phyloP scores from a whole-genome alignment of 2,329 filamentous ascomycete genomes.

The Aspergillus tamarii region DNA sequence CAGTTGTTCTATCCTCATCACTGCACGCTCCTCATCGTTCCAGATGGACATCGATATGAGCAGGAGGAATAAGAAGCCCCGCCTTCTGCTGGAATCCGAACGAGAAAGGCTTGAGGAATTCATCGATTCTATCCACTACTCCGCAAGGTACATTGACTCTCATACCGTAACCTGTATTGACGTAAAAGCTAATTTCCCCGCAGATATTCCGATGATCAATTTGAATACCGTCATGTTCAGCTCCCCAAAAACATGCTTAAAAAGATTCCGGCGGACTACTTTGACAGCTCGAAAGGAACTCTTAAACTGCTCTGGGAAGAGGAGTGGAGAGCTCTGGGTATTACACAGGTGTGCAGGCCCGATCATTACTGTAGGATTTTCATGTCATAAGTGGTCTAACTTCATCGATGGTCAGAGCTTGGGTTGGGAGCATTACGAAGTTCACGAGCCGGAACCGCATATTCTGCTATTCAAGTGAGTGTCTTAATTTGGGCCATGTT shows the following conservation, averaged over 20 bases:
- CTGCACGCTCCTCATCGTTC: constrained; percentile 16
- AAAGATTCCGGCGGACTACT: constrained; percentile 91
- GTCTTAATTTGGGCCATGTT: constrained; percentile 4
- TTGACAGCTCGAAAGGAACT: constrained; percentile 84
- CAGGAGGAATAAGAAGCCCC: constrained; percentile 84
- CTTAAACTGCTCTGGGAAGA: constrained; percentile 97
- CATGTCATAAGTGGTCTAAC: constrained; percentile 7
- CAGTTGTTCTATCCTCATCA: constrained; percentile 2
- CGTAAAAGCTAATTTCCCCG: constrained; percentile 17
- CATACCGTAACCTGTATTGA: not conserved
- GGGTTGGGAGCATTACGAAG: constrained; percentile 99
- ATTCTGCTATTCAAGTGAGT: constrained; percentile 97
- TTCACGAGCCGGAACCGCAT: constrained; percentile 97
- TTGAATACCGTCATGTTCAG: constrained; percentile 96
- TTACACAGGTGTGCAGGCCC: constrained; percentile 75
- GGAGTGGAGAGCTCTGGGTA: constrained; percentile 95
- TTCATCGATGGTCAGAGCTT: constrained; percentile 68
- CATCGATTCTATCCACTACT: constrained; percentile 94
- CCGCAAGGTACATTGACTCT: constrained; percentile 67
- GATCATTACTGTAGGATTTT: not conserved
- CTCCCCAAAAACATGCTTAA: constrained; percentile 98
- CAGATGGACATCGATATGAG: constrained; percentile 69
- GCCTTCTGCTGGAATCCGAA: constrained; percentile 79
- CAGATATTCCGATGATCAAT: constrained; percentile 91
- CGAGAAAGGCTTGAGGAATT: constrained; percentile 85